Base-by-base conservation (phyloP, 306 rosid genomes). In the Begonia peltatifolia region DNA sequence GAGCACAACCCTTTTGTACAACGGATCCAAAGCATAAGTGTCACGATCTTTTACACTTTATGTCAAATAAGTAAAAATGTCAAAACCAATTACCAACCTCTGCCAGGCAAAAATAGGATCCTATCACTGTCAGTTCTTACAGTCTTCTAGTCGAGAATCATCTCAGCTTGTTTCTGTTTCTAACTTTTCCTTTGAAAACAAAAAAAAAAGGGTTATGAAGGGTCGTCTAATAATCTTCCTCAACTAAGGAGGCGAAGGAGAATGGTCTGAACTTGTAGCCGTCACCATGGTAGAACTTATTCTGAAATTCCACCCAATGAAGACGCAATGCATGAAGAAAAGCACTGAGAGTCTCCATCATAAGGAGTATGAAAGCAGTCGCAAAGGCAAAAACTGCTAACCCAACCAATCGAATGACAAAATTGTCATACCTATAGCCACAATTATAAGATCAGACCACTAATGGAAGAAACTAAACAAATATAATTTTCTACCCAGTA, bases 281-380 rank as follows among this genome's bases (percentile, higher is more conserved):
- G 70, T 92, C 99, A 11, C 96, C 99, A 14, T 77, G 69, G 77
- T 92, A 92, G 80, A 92, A 92, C 61, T 92, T 92, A 62, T 75
- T 83, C 73, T 92, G 99, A 75, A 81, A 92, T 71, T 92, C 99
- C 43, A 92, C 94, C 99, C 99, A 92, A 71, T 92, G 99, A 56
- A 92, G 99, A 77, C 99, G 94, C 69, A 92, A 60, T 68, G 99
- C 96, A 62, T 92, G 99, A 70, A 92, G 99, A 78, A 92, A 92
- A 61, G 99, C 96, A 57, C 99, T 83, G 3, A 92, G 85, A 16
- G 93, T 77, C 78, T 92, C 94, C 99, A 92, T 92, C 99, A 92
- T 92, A 53, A 92, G 96, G 35, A 92, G 80, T 71, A 92, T 86
- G 70, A 92, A 92, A 41, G 99, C 99, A 54, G 99, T 86, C 41